A percentile compares a stretch with the other conserved stretches of the same genome.
These are phyloP conservation scores for Phaffia rhodozyma DNA, from an alignment of 1,284 basidiomycete species.

Conservation along the genomic window DNA sequence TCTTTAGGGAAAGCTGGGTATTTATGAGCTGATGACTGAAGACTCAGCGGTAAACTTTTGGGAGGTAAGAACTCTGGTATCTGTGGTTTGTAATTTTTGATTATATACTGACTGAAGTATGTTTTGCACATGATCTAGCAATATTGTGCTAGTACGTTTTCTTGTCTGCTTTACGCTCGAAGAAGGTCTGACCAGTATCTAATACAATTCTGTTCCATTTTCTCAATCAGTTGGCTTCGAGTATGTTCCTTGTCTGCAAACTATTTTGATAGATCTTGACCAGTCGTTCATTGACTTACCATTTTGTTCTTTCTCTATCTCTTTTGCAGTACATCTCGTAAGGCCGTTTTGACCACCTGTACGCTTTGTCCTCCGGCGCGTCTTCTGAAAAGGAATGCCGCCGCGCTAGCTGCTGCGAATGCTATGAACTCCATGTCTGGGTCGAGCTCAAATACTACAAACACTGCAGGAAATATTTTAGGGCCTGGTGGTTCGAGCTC, in stretches of 20 bases:
- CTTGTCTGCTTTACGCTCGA: not conserved
- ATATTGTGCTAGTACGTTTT: slow-evolving; percentile 5
- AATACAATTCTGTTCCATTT: not conserved
- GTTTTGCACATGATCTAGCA: not conserved
- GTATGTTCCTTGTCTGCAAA: not conserved
- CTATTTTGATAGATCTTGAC: not conserved
- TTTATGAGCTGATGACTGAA: slow-evolving; percentile 95
- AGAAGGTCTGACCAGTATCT: too few relatives aligned
- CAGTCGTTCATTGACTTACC: not conserved
- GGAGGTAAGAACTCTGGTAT: slow-evolving; percentile 26
- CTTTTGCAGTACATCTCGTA: slow-evolving; percentile 4
- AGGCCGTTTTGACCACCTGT: slow-evolving; percentile 17
- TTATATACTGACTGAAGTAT: not conserved
- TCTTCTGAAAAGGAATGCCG: not conserved
- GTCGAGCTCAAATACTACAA: too few relatives aligned
- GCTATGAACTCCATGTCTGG: too few relatives aligned
- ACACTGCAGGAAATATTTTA: too few relatives aligned
- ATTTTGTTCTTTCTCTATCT: not conserved
- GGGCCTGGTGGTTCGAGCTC: too few relatives aligned
- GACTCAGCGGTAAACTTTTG: slow-evolving; percentile 94
- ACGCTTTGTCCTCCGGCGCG: slow-evolving; percentile 8
- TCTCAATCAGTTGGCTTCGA: slow-evolving; percentile 15
- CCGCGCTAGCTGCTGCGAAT: not conserved
- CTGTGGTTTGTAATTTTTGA: not conserved
- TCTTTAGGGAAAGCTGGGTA: slow-evolving; percentile 64